These are phyloP conservation scores for Salicornia ramosissima DNA, from an alignment of 148 eudicot species.

Conservation along the genomic window DNA sequence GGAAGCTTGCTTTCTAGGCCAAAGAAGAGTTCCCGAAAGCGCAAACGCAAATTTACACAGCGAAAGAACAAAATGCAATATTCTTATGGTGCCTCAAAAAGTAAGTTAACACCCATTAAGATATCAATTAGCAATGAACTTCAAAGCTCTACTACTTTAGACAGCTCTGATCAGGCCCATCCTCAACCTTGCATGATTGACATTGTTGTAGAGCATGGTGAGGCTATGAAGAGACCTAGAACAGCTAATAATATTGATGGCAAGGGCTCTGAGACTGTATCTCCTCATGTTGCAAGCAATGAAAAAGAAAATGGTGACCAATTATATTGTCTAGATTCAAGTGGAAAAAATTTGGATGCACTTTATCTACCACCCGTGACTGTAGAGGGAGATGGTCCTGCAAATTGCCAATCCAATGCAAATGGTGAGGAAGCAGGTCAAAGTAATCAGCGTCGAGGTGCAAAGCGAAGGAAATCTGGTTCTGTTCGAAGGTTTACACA, in stretches of 20 bases:
- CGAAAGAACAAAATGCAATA: constrained; percentile 71
- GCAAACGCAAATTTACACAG: constrained; percentile 64
- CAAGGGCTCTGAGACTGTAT: constrained; percentile 30
- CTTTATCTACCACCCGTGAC: constrained; percentile 29
- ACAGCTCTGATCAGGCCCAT: constrained; percentile 12
- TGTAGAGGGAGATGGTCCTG: constrained; percentile 36
- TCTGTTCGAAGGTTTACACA: constrained; percentile 73
- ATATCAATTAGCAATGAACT: constrained; percentile 34
- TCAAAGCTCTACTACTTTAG: constrained; percentile 25
- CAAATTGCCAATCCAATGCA: constrained; percentile 39
- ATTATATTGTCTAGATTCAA: constrained; percentile 21
- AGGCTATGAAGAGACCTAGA: constrained; percentile 28
- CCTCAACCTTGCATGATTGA: constrained; percentile 22
- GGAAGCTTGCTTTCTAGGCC: constrained; percentile 54
- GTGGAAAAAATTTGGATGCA: constrained; percentile 22
- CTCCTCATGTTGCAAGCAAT: constrained; percentile 32
- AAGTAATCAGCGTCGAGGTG: constrained; percentile 51
- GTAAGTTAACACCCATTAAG: constrained; percentile 38
- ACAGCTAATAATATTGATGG: constrained; percentile 27
- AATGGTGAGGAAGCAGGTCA: constrained; percentile 42
- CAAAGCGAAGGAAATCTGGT: constrained; percentile 84
- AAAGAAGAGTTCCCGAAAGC: constrained; percentile 48
- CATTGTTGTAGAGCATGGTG: constrained; percentile 27
- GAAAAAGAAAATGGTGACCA: constrained; percentile 31
- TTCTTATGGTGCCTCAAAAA: constrained; percentile 58